Base-by-base conservation (phyloP, 106 monocot genomes). In the Phalaenopsis equestris region DNA sequence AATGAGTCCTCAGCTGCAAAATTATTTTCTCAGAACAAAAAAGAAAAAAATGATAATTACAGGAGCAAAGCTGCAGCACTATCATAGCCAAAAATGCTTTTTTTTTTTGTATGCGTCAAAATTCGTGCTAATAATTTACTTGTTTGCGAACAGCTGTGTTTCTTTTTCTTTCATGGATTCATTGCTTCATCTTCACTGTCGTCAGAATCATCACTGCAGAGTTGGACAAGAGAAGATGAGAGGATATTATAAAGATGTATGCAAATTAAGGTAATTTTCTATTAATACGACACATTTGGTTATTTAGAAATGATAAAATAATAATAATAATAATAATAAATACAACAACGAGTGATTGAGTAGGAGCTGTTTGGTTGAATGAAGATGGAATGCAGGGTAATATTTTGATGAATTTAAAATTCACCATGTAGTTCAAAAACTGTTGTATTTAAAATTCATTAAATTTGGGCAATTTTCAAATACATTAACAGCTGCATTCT, bases 151-250 rank as follows among this genome's bases (percentile, higher is more conserved):
- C 64, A 52, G n/a, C 23, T 65, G 23, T 65, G 30, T 30, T 30
- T 30, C 30, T 30, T 30, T 30, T 30, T 24, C 24, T 6, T 5
- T 90, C 85, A 86, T 16, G 87, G 24, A 19, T 72, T 83, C 43
- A n/a, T 79, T 61, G 79, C 75, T 12, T 92, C 95, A 81, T 87
- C 88, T 30, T 95, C 93, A 42, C 93, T 93, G 47, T 85, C 89
- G 6, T 83, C 95, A 76, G 93, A 93, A 12, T 83, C 89, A 76
- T 95, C 95, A 80, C 95, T 95, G 90, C 87, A 89, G 36, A 42
- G 38, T 76, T 5, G 30, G 23, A 23, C 10, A 39, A 10, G 11
- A 8, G 37, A 77, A 42, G 11, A 23, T 64, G 37, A 38, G 19
- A 79, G 30, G 49, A 57, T 9, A 17, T 8, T 12, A 80, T 38